phyloP scores from a whole-genome alignment of 108 stramenopile genomes.

The Cyclotella choctawhatcheeana region DNA sequence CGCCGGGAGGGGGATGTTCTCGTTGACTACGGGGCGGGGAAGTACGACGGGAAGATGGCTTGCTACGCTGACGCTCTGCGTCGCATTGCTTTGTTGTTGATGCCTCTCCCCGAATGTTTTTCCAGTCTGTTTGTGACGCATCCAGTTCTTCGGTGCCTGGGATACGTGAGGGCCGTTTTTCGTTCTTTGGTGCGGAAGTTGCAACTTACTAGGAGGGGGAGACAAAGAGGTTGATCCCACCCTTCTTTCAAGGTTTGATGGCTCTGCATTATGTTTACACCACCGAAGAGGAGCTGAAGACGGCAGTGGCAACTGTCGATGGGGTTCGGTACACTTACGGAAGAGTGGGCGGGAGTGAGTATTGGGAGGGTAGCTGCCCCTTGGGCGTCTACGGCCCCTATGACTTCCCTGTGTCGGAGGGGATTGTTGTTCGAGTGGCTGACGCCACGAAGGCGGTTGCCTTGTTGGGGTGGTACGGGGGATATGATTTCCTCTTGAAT shows the following conservation, averaged over 20 bases:
- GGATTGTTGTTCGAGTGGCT: not conserved
- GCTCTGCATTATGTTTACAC: not conserved
- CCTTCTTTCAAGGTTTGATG: not conserved
- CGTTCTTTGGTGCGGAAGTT: not conserved
- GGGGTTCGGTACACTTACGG: not conserved
- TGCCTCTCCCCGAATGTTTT: not conserved
- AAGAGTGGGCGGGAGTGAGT: not conserved
- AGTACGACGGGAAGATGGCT: no score
- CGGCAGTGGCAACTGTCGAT: not conserved
- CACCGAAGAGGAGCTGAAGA: not conserved
- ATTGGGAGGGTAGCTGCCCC: not conserved
- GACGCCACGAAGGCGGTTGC: no score
- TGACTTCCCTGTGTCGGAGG: not conserved
- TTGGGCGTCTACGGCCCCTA: not conserved
- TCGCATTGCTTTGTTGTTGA: not conserved
- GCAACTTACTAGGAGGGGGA: not conserved
- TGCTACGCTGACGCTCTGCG: not conserved
- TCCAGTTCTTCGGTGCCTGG: not conserved
- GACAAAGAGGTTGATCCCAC: not conserved
- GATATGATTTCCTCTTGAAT: not conserved
- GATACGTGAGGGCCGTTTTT: not conserved
- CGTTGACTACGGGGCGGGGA: no score
- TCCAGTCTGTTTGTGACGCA: not conserved
- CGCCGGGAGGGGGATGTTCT: no score
- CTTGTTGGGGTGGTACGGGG: not conserved